Evolutionary conservation across 2,329 filamentous ascomycete species (phyloP), one percentile per base, ranked within the genome.

Genomic region (Exutisphaerella laricina): DNA sequence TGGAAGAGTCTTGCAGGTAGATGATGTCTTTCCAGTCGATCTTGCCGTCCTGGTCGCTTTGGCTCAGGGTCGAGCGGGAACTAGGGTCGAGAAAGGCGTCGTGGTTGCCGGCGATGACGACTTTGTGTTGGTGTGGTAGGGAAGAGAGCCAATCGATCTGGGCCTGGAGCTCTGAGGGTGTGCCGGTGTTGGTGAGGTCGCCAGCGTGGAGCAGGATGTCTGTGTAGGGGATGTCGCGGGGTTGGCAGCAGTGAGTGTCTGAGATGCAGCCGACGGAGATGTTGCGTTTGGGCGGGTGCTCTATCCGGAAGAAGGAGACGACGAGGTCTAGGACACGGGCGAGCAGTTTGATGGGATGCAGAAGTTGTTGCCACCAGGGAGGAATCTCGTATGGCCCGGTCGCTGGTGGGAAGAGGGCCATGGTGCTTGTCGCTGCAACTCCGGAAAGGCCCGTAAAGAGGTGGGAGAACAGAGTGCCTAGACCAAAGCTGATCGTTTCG

Each of bases 161-260:
- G n/a, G 69, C 70, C 68, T 95, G 88, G 43, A 97, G 81, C 48
- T 88, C 83, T 9, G 71, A 70, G 1, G 79, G 74, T 6, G 79
- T 84, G 28, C 90, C 90, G 16, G 71, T 70, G 54, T 87, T 81
- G 41, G 82, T 84, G 57, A 95, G 72, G 66, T 97, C 90, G 26
- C 90, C 90, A 2, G 88, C 85, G 61, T 96, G 90, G 55, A 97
- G 84, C 36, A 97, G 77, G 16, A 96, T 72, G 63, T 96, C 88
- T 43, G 88, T 89, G 7, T 75, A 66, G 0, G 88, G 88, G 1
- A 94, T 18, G n/a, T 71, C 55, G 13, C 65, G 55, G 5, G 78
- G 68, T 7, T 52, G 43, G 4, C 73, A 72, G 30, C 75, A 72
- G 67, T 96, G 90, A 0, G 90, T 96, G 67, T 96, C 90, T 7